Evolutionary conservation across 176 grass and related monocot genomes (phyloP).

Genomic region (Echinochloa phyllopogon): DNA sequence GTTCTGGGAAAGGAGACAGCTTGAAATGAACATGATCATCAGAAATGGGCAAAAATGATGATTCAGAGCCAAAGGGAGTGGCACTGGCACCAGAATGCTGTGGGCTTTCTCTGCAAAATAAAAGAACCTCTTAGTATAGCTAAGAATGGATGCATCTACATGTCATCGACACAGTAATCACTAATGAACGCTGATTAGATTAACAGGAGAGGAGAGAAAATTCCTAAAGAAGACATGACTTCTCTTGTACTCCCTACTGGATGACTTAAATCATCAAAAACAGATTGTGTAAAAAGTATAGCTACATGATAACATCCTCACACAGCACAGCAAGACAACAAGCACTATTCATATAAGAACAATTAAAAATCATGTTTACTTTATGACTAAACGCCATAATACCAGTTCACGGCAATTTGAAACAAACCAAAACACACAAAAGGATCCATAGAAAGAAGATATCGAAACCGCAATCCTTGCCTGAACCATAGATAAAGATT

Average conservation of each 20-base stretch:
- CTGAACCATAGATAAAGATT: background rate
- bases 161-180: background rate
- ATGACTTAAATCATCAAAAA: background rate
- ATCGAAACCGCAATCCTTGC: background rate
- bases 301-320: background rate
- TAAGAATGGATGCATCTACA: background rate
- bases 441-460: slow-evolving; percentile 11
- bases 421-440: slow-evolving; percentile 4
- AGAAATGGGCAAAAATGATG: slow-evolving; percentile 33
- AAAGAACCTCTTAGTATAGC: background rate
- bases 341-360: background rate
- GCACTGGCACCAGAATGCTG: slow-evolving; percentile 37
- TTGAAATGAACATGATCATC: slow-evolving; percentile 40
- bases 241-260: background rate
- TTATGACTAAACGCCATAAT: slow-evolving; percentile 7
- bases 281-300: background rate
- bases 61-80: slow-evolving; percentile 43
- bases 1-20: slow-evolving; percentile 39
- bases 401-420: background rate
- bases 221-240: background rate
- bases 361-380: background rate
- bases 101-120: slow-evolving; percentile 51
- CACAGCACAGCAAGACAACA: background rate
- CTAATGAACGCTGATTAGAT: background rate
- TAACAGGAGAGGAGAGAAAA: slow-evolving; percentile 7